Evolutionary conservation across 345 rosid species (phyloP).

Genomic region (Turritis glabra): DNA sequence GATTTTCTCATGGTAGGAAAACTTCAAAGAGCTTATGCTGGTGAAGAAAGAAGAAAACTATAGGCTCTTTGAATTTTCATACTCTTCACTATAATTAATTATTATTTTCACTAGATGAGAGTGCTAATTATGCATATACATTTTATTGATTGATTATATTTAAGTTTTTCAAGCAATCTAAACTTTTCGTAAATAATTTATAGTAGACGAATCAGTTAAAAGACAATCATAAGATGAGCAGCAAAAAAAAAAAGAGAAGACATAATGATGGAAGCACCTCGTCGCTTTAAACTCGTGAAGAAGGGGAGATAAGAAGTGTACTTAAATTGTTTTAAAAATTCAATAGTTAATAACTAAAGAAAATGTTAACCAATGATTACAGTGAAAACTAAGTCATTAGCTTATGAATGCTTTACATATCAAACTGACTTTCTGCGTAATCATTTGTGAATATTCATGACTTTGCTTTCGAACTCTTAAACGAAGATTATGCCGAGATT

Average conservation of each 20-base stretch:
- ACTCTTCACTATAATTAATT: neutral
- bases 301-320: slow-evolving; percentile 5
- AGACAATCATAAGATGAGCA: slow-evolving; percentile 20
- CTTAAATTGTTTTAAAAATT: slow-evolving; percentile 6
- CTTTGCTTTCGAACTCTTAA: slow-evolving; percentile 16
- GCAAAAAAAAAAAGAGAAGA: slow-evolving; percentile 5
- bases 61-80: no score
- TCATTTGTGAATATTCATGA: slow-evolving; percentile 29
- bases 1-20: neutral
- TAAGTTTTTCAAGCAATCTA: neutral
- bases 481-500: slow-evolving; percentile 33
- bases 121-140: neutral
- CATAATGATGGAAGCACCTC: slow-evolving; percentile 33
- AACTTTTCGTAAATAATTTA: neutral
- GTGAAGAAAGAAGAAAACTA: neutral
- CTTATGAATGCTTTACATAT: slow-evolving; percentile 23
- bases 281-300: slow-evolving; percentile 43
- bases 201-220: neutral
- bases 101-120: neutral
- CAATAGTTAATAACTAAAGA: neutral
- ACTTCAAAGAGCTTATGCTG: neutral
- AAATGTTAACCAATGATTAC: slow-evolving; percentile 28
- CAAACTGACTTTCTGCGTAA: slow-evolving; percentile 33
- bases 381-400: slow-evolving; percentile 32
- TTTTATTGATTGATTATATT: neutral